A percentile compares a stretch with the other conserved stretches of the same genome.
These are phyloP conservation scores for Xylaria flabelliformis DNA, from an alignment of 495 filamentous ascomycete species.

Conservation along the genomic window DNA sequence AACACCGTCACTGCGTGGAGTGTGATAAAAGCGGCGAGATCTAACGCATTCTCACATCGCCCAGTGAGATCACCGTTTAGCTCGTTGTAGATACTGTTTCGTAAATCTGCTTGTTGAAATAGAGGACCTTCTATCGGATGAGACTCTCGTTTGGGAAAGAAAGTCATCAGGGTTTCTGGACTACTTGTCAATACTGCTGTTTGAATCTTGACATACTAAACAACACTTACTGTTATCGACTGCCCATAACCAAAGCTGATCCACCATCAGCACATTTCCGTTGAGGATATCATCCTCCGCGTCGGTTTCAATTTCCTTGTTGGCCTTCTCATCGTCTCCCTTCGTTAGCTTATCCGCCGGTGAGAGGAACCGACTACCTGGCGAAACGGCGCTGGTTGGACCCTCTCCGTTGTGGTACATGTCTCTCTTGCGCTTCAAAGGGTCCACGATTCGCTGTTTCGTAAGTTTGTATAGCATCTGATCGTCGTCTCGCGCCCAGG, in stretches of 20 bases:
- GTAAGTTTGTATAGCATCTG: slow-evolving; percentile 77
- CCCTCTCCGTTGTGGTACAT: slow-evolving; percentile 35
- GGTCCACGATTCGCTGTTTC: slow-evolving; percentile 44
- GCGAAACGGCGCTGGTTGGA: slow-evolving; percentile 25
- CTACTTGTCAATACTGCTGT: not conserved
- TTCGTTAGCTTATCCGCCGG: slow-evolving; percentile 28
- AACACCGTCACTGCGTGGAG: slow-evolving; percentile 69
- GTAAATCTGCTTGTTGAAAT: slow-evolving; percentile 67
- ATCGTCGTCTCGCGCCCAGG: slow-evolving; percentile 67
- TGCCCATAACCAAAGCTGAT: slow-evolving; percentile 74
- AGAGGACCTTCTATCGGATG: slow-evolving; percentile 59
- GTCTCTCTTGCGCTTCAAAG: slow-evolving; percentile 33
- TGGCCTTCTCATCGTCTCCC: slow-evolving; percentile 8
- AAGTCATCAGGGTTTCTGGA: slow-evolving; percentile 59
- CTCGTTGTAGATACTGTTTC: slow-evolving; percentile 71
- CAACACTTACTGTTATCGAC: slow-evolving; percentile 59
- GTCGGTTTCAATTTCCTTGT: slow-evolving; percentile 40
- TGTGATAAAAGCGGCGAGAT: slow-evolving; percentile 67
- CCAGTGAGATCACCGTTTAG: slow-evolving; percentile 70
- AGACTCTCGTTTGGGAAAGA: slow-evolving; percentile 61
- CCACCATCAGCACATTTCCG: slow-evolving; percentile 71
- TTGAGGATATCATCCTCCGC: slow-evolving; percentile 55
- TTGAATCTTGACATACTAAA: not conserved
- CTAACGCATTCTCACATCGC: slow-evolving; percentile 66
- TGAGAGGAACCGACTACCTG: slow-evolving; percentile 28